Percentiles rank a stretch among this genome's conserved stretches.
Evolutionary conservation across 75 land plant species (phyloP).

Genomic region (Sequoiadendron giganteum): DNA sequence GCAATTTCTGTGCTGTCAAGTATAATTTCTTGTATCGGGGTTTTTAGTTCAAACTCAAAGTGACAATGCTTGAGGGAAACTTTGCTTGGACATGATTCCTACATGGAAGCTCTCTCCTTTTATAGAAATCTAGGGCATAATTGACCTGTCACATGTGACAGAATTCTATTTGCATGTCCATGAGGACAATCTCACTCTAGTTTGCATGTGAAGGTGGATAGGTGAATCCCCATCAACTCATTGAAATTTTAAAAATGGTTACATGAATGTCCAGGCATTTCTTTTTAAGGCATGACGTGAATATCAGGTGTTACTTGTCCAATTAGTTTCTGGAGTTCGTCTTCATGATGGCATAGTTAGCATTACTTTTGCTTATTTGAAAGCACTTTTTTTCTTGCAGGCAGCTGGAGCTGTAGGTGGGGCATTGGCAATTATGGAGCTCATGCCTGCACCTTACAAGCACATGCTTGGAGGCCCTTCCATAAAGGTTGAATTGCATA

Average conservation of each 20-base stretch:
- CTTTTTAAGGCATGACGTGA: background rate
- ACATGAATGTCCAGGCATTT: background rate
- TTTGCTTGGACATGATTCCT: background rate
- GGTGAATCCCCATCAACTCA: background rate
- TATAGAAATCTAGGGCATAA: background rate
- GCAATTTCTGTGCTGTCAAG: background rate
- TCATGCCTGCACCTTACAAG: constrained; percentile 36
- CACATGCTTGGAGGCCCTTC: constrained; percentile 46
- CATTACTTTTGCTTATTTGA: background rate
- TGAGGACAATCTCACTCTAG: background rate
- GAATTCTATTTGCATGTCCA: constrained; percentile 2
- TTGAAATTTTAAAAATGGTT: background rate
- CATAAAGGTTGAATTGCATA: constrained; percentile 62
- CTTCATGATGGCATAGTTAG: constrained; percentile 21
- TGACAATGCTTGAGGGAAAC: background rate
- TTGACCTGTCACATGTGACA: background rate
- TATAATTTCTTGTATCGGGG: background rate
- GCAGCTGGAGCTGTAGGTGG: constrained; percentile 47
- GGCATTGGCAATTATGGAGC: constrained; percentile 34
- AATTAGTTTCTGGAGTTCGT: background rate
- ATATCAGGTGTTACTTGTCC: background rate
- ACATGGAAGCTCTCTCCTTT: background rate
- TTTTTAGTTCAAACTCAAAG: background rate
- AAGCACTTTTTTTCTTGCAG: constrained; percentile 2
- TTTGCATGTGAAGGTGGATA: background rate